Evolutionary conservation across 148 eudicot species (phyloP).

Genomic region (Suaeda aralocaspica): DNA sequence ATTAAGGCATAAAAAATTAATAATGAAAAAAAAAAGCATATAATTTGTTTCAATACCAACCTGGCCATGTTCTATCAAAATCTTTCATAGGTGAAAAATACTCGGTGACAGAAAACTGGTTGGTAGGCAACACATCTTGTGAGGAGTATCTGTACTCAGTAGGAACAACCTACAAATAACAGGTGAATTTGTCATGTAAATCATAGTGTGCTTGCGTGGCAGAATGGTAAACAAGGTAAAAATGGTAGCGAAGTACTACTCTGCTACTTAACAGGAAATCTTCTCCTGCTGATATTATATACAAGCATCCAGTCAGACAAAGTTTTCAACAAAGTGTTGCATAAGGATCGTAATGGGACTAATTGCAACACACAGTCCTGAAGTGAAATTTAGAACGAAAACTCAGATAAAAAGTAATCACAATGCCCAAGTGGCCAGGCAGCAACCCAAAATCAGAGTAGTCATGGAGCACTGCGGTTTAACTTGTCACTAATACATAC

Average conservation of each 20-base stretch:
- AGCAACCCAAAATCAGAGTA: neutral
- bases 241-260: neutral
- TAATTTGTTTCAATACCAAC: conserved; percentile 35
- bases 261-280: neutral
- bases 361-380: neutral
- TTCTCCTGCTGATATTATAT: neutral
- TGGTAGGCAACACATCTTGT: conserved; percentile 83
- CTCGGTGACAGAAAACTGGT: conserved; percentile 96
- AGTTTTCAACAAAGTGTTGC: neutral
- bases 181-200: conserved; percentile 16
- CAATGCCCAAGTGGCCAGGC: conserved; percentile 7
- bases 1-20: conserved; percentile 6
- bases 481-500: neutral
- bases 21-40: neutral
- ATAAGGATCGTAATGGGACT: neutral
- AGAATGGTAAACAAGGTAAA: neutral
- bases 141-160: conserved; percentile 84
- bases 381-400: neutral
- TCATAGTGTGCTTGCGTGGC: conserved; percentile 8
- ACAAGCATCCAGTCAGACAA: conserved; percentile 4
- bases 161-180: conserved; percentile 74
- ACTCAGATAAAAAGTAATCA: neutral
- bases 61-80: conserved; percentile 90
- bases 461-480: neutral
- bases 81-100: conserved; percentile 89